Conservation (phyloP, 345 rosid genomes). For the Heritiera fomes region DNA sequence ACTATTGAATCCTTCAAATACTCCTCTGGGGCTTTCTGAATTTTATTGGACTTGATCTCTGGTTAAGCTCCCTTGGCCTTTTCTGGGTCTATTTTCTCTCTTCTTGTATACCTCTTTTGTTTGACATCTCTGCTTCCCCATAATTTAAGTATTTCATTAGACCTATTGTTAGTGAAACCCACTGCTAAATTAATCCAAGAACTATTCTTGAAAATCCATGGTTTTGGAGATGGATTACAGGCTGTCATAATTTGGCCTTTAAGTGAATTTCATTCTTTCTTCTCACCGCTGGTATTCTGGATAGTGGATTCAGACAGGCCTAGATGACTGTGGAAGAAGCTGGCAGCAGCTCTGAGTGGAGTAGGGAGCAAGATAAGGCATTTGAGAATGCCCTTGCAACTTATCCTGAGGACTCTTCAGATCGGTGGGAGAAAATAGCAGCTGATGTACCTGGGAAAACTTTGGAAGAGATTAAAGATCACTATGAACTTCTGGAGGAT, state of each 20-base stretch:
- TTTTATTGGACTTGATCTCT: conserved; percentile 44
- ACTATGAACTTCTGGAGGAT: conserved; percentile 77
- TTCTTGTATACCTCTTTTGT: conserved; percentile 28
- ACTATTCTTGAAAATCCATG: conserved; percentile 20
- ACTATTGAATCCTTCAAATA: conserved; percentile 44
- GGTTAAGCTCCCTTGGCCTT: conserved; percentile 37
- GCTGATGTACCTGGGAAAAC: conserved; percentile 81
- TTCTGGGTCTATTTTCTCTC: conserved; percentile 30
- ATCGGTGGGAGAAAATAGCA: conserved; percentile 69
- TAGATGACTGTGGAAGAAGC: conserved; percentile 73
- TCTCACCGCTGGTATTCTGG: conserved; percentile 22
- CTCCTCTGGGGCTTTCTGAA: conserved; percentile 36
- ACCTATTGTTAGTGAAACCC: conserved; percentile 23
- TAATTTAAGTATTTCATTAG: conserved; percentile 25
- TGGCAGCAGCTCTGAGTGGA: conserved; percentile 65
- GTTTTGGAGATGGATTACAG: conserved; percentile 28
- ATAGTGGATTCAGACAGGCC: conserved; percentile 24
- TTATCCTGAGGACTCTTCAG: conserved; percentile 62
- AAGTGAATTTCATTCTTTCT: conserved; percentile 26
- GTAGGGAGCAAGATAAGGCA: conserved; percentile 82
- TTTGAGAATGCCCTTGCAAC: conserved; percentile 86
- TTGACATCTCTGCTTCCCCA: conserved; percentile 30
- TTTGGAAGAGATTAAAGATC: conserved; percentile 70
- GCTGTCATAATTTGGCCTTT: conserved; percentile 26
- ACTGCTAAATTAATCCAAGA: conserved; percentile 26